Evolutionary conservation across 2,329 filamentous ascomycete species (phyloP).

Genomic region (Pseudogymnoascus sp.): DNA sequence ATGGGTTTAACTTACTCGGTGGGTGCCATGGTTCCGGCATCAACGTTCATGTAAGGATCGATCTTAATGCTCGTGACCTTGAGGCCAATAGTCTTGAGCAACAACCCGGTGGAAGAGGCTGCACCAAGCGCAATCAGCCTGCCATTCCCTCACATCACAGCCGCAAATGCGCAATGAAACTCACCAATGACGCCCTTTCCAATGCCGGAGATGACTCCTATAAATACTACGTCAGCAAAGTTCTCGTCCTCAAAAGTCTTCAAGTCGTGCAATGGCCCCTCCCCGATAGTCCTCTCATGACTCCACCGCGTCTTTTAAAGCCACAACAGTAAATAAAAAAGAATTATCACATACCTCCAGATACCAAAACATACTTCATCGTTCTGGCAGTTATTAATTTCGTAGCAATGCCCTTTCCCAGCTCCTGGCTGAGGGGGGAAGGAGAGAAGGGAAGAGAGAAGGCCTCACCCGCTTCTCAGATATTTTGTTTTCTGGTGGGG

Average conservation of each 20-base stretch:
- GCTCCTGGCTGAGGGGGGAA: constrained; percentile 3
- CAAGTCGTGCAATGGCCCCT: background rate
- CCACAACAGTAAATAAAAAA: background rate
- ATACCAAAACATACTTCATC: constrained; percentile 79
- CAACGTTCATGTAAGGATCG: constrained; percentile 67
- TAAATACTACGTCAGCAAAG: constrained; percentile 17
- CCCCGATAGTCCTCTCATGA: background rate
- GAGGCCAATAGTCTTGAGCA: constrained; percentile 73
- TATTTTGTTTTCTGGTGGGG: constrained; percentile 8
- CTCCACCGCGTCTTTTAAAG: background rate
- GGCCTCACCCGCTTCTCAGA: background rate
- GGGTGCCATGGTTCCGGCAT: constrained; percentile 65
- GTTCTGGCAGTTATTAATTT: constrained; percentile 27
- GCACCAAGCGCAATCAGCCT: constrained; percentile 23
- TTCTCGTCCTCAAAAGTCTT: background rate
- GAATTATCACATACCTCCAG: constrained; percentile 49
- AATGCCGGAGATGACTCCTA: constrained; percentile 47
- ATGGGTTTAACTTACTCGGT: constrained; percentile 42
- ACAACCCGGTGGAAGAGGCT: constrained; percentile 64
- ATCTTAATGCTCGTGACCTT: constrained; percentile 65
- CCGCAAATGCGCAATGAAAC: constrained; percentile 16
- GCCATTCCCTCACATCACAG: constrained; percentile 10
- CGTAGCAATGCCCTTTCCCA: constrained; percentile 1
- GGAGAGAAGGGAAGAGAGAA: background rate
- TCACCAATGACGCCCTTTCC: constrained; percentile 61